Evolutionary conservation across 225 moss, liverwort and hornwort species (phyloP), one percentile per base, ranked within the genome.

Genomic region (Polytrichum commune): DNA sequence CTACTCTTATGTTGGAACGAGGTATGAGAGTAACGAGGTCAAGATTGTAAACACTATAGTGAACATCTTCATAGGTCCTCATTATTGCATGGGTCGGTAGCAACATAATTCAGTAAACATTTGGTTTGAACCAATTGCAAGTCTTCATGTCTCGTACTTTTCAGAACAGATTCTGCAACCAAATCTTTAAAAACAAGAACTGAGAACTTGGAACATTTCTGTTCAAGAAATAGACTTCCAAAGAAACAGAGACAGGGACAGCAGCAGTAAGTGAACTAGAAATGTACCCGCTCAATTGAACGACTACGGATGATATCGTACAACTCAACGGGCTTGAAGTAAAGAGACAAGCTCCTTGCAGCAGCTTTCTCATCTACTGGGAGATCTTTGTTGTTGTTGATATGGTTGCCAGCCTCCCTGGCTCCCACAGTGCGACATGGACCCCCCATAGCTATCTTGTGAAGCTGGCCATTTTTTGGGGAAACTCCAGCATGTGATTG

Each of bases 281-380:
- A 13, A 5, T 55, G 20, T 85, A 96, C 96, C 85, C 91, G 90
- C 54, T 90, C 81, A 64, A 85, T 81, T 62, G 80, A 80, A 23
- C 96, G 93, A 71, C 81, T 75, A 69, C 90, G 85, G 62, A 96
- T 90, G 64, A 90, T 80, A 75, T 86, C 88, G 77, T 96, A 96
- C 29, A 93, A 82, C 72, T 96, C 96, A 62, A 88, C 79, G 18
- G 96, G 96, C 65, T 96, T 84, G 76, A 89, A 86, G 77, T 92
- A 96, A 56, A 93, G 68, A 63, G 90, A 81, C n/a, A 92, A 81
- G 73, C 90, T 89, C 78, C 89, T 92, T 69, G 87, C 81, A 69
- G 96, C 93, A 66, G 90, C 80, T 73, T 89, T 88, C 78, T 90
- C 92, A 83, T 93, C 96, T 25, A 88, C 75, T 56, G 84, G 77